Percentiles rank a stretch among this genome's conserved stretches.
Evolutionary conservation across 139 green algal species (phyloP).

Genomic region (Chlorella sp.): DNA sequence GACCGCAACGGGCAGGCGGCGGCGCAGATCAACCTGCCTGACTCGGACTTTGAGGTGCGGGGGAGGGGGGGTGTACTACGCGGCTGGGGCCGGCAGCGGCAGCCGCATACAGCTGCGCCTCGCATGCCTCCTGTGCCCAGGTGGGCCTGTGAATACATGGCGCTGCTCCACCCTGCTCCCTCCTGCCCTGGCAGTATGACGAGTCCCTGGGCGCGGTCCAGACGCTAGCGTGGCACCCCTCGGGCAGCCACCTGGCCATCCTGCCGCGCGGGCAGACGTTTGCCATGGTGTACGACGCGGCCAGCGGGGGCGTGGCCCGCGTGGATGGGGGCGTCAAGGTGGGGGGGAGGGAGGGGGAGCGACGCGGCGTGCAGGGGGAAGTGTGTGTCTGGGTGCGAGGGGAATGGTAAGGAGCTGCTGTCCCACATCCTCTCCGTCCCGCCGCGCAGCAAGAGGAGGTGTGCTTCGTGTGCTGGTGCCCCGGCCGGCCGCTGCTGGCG

Average conservation of each 20-base stretch:
- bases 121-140: too few species aligned
- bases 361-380: too few species aligned
- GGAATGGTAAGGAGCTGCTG: too few species aligned
- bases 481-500: constrained; percentile 52
- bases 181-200: too few species aligned
- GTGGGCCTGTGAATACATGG: too few species aligned
- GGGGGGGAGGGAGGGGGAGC: too few species aligned
- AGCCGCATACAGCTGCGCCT: too few species aligned
- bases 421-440: neutral
- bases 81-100: too few species aligned
- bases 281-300: constrained; percentile 62
- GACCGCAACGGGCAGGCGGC: constrained; percentile 62
- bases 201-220: neutral
- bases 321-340: constrained; percentile 76
- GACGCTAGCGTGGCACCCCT: constrained; percentile 62
- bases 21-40: constrained; percentile 61
- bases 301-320: constrained; percentile 58
- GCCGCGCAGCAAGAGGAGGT: constrained; percentile 58
- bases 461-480: constrained; percentile 55
- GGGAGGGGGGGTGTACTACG: too few species aligned
- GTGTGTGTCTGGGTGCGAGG: too few species aligned
- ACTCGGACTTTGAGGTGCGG: constrained; percentile 53
- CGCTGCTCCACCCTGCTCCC: too few species aligned
- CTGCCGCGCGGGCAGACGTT: constrained; percentile 59
- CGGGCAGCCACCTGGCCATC: constrained; percentile 66